Conservation (phyloP, 2,329 filamentous ascomycete genomes). For the Xenoacremonium recifei region DNA sequence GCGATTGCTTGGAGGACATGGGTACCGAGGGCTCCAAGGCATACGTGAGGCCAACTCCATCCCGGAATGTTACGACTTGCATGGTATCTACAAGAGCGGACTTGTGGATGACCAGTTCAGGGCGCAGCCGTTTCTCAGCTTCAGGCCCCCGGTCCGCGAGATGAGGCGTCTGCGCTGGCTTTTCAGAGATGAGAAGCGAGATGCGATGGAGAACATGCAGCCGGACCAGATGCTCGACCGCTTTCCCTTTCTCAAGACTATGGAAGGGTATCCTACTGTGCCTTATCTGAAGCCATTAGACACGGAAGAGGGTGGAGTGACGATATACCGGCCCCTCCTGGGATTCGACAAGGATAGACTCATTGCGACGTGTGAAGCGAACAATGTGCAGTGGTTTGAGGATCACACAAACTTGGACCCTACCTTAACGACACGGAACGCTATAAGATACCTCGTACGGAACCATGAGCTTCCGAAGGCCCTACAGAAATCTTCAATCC, state of each 20-base stretch:
- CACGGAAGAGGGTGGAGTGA: conserved; percentile 65
- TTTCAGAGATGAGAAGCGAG: conserved; percentile 27
- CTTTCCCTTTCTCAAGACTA: conserved; percentile 24
- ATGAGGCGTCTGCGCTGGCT: conserved; percentile 28
- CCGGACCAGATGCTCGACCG: conserved; percentile 21
- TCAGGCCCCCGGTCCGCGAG: conserved; percentile 30
- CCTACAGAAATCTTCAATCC: conserved; percentile 62
- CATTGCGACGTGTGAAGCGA: conserved; percentile 70
- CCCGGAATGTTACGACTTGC: conserved; percentile 79
- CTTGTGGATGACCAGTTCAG: conserved; percentile 45
- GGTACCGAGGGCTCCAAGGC: conserved; percentile 68
- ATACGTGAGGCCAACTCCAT: conserved; percentile 66
- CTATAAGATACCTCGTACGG: conserved; percentile 66
- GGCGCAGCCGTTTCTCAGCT: conserved; percentile 36
- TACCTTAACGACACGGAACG: conserved; percentile 77
- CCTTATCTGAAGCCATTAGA: conserved; percentile 35
- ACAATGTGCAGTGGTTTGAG: conserved; percentile 72
- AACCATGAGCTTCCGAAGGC: conserved; percentile 64
- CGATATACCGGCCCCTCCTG: conserved; percentile 68
- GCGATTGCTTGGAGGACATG: conserved; percentile 67
- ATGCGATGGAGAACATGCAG: conserved; percentile 18
- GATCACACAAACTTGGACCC: conserved; percentile 79
- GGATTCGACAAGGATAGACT: conserved; percentile 70
- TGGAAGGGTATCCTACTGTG: conserved; percentile 15
- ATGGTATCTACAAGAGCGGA: conserved; percentile 69